Evolutionary conservation across 129 eudicot genomes (phyloP).

Genomic region (Centaurea solstitialis): DNA sequence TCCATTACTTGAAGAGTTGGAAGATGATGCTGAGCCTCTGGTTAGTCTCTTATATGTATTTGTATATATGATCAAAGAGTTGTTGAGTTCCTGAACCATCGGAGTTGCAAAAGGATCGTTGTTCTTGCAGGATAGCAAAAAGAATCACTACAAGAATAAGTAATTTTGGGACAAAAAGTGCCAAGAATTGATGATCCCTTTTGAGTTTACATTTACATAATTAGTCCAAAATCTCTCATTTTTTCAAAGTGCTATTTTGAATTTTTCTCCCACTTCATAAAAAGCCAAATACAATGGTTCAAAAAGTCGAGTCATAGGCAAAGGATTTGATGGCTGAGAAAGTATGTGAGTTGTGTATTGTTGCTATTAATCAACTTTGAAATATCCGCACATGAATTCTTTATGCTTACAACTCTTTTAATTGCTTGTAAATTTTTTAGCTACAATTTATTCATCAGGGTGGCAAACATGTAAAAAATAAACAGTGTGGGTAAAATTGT

Average conservation of each 20-base stretch:
- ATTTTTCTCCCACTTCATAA: not conserved
- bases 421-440: not conserved
- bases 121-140: not conserved
- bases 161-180: not conserved
- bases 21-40: slow-evolving; percentile 48
- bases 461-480: too few species aligned
- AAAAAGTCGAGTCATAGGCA: not conserved
- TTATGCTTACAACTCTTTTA: not conserved
- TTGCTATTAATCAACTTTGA: not conserved
- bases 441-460: not conserved
- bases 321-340: slow-evolving; percentile 5
- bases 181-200: not conserved
- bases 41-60: slow-evolving; percentile 33
- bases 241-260: not conserved
- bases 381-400: not conserved
- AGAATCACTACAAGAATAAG: not conserved
- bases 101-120: not conserved
- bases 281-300: not conserved
- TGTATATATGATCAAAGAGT: not conserved
- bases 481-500: too few species aligned
- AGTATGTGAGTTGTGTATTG: not conserved
- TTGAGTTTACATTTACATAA: not conserved
- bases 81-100: not conserved
- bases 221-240: not conserved
- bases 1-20: slow-evolving; percentile 43